Percentiles rank a stretch among this genome's conserved stretches.
Evolutionary conservation across 805 yeast species (phyloP).

Genomic region (Wickerhamomyces bovis): DNA sequence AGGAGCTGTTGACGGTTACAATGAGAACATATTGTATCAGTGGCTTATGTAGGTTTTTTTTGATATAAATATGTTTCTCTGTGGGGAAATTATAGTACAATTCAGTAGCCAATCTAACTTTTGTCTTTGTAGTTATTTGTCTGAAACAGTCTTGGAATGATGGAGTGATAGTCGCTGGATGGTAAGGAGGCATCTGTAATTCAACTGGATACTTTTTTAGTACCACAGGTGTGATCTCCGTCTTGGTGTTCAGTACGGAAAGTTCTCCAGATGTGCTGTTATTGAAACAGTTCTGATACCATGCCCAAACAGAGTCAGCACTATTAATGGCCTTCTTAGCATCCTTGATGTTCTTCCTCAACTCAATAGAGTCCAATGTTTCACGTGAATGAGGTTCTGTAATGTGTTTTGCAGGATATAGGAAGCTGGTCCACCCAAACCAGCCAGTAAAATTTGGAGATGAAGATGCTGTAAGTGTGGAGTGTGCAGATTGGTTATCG

Average conservation of each 20-base stretch:
- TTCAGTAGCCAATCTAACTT: constrained; percentile 28
- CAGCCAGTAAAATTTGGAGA: constrained; percentile 9
- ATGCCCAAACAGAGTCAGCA: constrained; percentile 21
- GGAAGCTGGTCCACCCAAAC: constrained; percentile 15
- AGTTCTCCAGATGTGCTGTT: constrained; percentile 14
- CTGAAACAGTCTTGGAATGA: constrained; percentile 21
- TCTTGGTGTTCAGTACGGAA: constrained; percentile 16
- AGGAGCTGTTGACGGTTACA: constrained; percentile 28
- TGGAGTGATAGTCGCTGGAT: constrained; percentile 9
- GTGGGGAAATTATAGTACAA: constrained; percentile 32
- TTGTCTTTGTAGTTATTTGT: constrained; percentile 27
- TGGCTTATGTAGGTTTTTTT: constrained; percentile 17
- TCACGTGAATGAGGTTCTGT: constrained; percentile 7
- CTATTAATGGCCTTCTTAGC: constrained; percentile 13
- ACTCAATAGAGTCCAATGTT: constrained; percentile 12
- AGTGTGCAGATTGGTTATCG: background rate
- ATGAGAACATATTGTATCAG: constrained; percentile 23
- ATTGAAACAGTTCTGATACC: constrained; percentile 15
- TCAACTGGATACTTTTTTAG: constrained; percentile 15
- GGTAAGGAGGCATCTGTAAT: background rate
- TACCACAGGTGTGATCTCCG: constrained; percentile 18
- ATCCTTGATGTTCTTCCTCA: constrained; percentile 15
- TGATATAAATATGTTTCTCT: constrained; percentile 32
- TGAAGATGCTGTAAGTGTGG: constrained; percentile 2
- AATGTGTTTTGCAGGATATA: constrained; percentile 3